These are phyloP conservation scores for Acanthamoeba royreba DNA, from an alignment of 208 protist genomes.

Conservation along the genomic window DNA sequence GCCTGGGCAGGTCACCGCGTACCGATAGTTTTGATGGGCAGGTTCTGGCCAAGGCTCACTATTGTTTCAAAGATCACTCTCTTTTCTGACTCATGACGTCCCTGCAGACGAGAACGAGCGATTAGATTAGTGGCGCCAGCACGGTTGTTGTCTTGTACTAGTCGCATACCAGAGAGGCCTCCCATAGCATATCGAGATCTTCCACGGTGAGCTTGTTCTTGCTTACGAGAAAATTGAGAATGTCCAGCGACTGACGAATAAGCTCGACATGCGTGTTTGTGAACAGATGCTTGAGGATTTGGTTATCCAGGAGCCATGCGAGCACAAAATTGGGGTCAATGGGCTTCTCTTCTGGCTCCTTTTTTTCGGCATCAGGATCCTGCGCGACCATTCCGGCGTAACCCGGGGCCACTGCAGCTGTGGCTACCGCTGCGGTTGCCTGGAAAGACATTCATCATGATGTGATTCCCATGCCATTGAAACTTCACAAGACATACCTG, in stretches of 20 bases:
- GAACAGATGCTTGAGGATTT: constrained; percentile 37
- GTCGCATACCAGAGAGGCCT: constrained; percentile 15
- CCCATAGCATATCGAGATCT: constrained; percentile 50
- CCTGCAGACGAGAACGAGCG: background rate
- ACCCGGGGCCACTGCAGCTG: background rate
- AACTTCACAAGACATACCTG: background rate
- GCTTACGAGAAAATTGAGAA: constrained; percentile 5
- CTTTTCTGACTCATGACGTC: constrained; percentile 46
- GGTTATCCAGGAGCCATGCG: constrained; percentile 26
- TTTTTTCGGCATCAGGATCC: background rate
- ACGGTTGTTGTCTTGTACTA: background rate
- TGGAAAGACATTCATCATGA: background rate
- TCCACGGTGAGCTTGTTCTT: background rate
- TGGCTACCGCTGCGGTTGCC: constrained; percentile 19
- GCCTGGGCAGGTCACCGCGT: too few species aligned
- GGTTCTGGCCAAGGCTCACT: constrained; percentile 10
- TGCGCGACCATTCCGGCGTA: background rate
- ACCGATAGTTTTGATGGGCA: constrained; percentile 35
- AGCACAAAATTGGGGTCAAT: constrained; percentile 31
- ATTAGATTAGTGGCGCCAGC: background rate
- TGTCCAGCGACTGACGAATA: background rate
- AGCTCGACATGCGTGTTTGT: constrained; percentile 50
- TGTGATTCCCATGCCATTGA: background rate
- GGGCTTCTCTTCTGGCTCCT: constrained; percentile 37
- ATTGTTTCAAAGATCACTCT: constrained; percentile 45